Base-by-base conservation (phyloP, 495 filamentous ascomycete species). In the Penicillium paradoxum region DNA sequence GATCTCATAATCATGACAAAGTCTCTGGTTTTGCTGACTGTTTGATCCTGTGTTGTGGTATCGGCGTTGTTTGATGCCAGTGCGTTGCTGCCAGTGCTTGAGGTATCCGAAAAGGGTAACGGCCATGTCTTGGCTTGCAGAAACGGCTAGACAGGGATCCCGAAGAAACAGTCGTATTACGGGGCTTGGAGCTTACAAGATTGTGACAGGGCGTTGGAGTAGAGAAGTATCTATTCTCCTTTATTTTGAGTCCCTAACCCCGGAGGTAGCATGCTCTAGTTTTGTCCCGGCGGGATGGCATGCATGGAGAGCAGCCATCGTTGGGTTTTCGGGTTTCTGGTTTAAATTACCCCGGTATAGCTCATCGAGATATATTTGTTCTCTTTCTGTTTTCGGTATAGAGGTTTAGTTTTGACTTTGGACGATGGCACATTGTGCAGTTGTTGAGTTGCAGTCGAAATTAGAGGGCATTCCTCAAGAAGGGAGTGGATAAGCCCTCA, bases 1-100 rank as follows among this genome's bases (percentile, higher is more conserved):
- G 21, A 30, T 49, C 22, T 9, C 15, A 39, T 49, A 49, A 40
- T 49, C 47, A 38, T 49, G 47, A 49, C 47, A 18, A 27, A 49
- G 7, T 13, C 9, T 19, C 27, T 39, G 8, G 25, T 32, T 21
- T 21, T 15, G 36, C 46, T 30, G 39, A 37, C 15, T 30, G 0
- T 33, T 3, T 29, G 13, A 13, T 25, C 6, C 9, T 3, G 34
- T 37, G 22, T 32, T 32, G 29, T 32, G 29, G 10, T 11, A 32
- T 32, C 4, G 29, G 9, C 5, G 29, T 18, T 34, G 19, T 49
- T 21, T 2, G 45, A 18, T 29, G 22, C 14, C 4, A 6, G 18
- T 21, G 10, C 9, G 8, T 10, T 40, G 38, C 18, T 40, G 17
- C 11, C 38, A 9, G 21, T 38, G 36, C 46, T 49, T 39, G 47